These are phyloP conservation scores for Aphanocladium album DNA, from an alignment of 2,329 filamentous ascomycete species.

Conservation along the genomic window DNA sequence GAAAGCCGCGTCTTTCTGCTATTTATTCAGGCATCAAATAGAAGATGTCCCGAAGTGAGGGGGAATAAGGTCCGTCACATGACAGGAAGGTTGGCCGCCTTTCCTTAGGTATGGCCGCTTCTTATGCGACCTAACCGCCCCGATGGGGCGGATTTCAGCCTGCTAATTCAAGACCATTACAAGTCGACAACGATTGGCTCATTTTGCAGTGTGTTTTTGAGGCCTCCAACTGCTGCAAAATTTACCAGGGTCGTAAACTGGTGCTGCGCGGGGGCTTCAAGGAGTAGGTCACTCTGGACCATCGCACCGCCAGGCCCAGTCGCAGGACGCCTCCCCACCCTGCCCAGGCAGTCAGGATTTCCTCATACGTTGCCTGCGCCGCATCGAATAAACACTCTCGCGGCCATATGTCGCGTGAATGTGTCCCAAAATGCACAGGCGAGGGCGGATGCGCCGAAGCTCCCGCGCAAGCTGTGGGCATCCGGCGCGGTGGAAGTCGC, in stretches of 20 bases:
- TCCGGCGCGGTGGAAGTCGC: constrained; percentile 21
- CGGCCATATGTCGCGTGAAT: not conserved
- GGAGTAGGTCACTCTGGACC: not conserved
- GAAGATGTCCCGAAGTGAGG: too few species aligned
- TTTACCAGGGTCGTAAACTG: not conserved
- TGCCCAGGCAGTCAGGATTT: not conserved
- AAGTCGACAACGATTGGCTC: not conserved
- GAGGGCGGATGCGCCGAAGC: not conserved
- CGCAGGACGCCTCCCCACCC: not conserved
- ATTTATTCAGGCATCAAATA: not conserved
- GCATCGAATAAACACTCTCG: not conserved
- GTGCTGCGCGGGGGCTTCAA: not conserved
- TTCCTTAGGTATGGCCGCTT: too few species aligned
- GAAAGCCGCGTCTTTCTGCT: not conserved
- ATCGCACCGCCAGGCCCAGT: not conserved
- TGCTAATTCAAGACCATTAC: not conserved
- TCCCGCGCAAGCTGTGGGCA: constrained; percentile 15
- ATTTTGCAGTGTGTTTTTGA: not conserved
- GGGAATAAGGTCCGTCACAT: too few species aligned
- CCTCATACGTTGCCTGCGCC: not conserved
- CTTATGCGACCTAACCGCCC: too few species aligned
- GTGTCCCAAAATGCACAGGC: not conserved
- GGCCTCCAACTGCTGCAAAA: not conserved
- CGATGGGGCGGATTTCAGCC: too few species aligned
- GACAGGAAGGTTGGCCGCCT: too few species aligned